Evolutionary conservation across 805 yeast genomes (phyloP), one percentile per base, ranked within the genome.

Genomic region (Middelhovenomyces tepae): DNA sequence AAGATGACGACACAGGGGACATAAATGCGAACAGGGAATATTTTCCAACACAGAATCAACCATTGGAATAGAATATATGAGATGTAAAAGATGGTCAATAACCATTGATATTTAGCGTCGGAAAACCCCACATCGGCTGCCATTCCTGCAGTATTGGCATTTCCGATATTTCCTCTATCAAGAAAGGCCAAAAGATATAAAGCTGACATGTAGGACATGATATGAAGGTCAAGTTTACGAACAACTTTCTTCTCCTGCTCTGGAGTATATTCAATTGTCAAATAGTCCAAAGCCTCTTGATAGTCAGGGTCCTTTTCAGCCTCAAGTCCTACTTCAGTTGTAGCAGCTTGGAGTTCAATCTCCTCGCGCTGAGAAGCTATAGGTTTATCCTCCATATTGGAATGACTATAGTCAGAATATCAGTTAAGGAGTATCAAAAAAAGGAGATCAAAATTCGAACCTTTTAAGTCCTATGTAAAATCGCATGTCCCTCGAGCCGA

Each of bases 121-220:
- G 45, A 31, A 30, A 69, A 48, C 2, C 57, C 53, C 38, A 69
- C 46, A 37, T 66, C 73, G 9, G 56, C 54, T 40, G 59, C 59
- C 39, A 71, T 49, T 10, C 73, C 73, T 25, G 71, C 75, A 24
- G 68, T 56, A 37, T 71, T 57, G 2, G 75, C 75, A 45, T 68
- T 64, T 8, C 75, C 76, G 42, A 71, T 66, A 43, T 69, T 71
- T 40, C 67, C 65, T 33, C 76, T 47, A 48, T 71, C 76, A 32
- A 71, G 53, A 43, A 63, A 71, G 32, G 70, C 65, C 35, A 70
- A 51, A 40, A 71, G 60, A 40, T 69, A 70, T 21, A 71, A 57
- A 19, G 60, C 48, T 17, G 69, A 63, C 28, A 69, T 45, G 60
- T 64, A 60, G 5, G 73, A 70, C 36, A 69, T 52, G 28, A 69